A percentile compares a stretch with the other conserved stretches of the same genome.
Evolutionary conservation across 1,139 yeast genomes (phyloP).

Genomic region (Taphrina betulina): DNA sequence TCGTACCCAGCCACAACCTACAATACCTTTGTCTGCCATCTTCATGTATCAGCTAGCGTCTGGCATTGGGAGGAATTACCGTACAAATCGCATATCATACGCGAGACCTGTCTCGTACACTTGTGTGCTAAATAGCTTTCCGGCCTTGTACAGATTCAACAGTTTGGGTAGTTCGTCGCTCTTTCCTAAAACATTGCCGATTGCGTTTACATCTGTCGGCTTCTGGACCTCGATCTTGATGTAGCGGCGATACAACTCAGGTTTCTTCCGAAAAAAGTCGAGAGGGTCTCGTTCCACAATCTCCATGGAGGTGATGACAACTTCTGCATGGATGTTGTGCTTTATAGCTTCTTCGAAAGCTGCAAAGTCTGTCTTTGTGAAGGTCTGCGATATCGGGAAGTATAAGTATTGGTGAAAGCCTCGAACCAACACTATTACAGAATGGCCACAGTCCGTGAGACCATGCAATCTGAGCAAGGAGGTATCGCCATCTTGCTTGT

Average conservation of each 20-base stretch:
- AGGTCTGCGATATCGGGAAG: constrained; percentile 18
- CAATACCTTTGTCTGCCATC: constrained; percentile 23
- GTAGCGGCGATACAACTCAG: constrained; percentile 19
- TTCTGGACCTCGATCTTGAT: constrained; percentile 6
- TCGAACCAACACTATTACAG: constrained; percentile 20
- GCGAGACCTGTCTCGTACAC: constrained; percentile 30
- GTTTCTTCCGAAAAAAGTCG: constrained; percentile 19
- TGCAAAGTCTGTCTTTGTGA: constrained; percentile 10
- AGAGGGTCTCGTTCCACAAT: constrained; percentile 18
- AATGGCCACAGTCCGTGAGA: constrained; percentile 9
- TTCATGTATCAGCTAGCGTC: too few species aligned
- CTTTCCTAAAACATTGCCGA: constrained; percentile 24
- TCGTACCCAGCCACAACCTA: constrained; percentile 29
- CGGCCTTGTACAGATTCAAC: constrained; percentile 13
- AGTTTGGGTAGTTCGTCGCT: constrained; percentile 25
- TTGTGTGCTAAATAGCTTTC: constrained; percentile 23
- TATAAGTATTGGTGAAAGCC: constrained; percentile 19
- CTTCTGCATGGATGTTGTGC: constrained; percentile 10
- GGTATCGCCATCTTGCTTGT: constrained; percentile 9
- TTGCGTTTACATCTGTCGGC: constrained; percentile 7
- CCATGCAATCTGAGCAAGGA: constrained; percentile 28
- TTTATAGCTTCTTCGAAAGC: constrained; percentile 10
- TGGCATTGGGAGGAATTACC: too few species aligned
- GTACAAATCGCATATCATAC: constrained; percentile 13
- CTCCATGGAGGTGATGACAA: background rate